A percentile compares a stretch with the other conserved stretches of the same genome.
Conservation (phyloP, 2,329 filamentous ascomycete species). For the Fusarium sp. region DNA sequence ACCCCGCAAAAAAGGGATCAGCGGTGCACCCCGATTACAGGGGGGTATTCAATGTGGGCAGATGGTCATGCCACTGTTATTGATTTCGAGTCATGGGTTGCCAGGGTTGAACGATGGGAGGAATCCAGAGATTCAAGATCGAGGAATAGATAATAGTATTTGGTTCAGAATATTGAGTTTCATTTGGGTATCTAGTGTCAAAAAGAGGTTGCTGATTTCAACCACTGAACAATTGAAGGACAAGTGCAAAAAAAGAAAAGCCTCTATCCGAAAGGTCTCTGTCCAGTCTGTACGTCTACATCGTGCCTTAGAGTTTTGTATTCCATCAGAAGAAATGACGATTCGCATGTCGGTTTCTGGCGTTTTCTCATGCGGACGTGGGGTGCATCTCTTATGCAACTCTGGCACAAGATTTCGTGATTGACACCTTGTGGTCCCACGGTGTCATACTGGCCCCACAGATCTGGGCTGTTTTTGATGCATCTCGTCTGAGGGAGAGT, state of each 20-base stretch:
- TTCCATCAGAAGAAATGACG: neutral
- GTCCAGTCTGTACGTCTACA: neutral
- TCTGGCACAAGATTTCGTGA: slow-evolving; percentile 34
- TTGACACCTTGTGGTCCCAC: slow-evolving; percentile 3
- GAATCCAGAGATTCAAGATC: neutral
- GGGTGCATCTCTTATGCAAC: slow-evolving; percentile 29
- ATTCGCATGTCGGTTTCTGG: neutral
- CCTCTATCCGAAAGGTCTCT: neutral
- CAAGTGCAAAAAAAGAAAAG: neutral
- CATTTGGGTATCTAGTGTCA: slow-evolving; percentile 36
- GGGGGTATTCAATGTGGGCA: slow-evolving; percentile 29
- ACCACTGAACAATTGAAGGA: slow-evolving; percentile 8
- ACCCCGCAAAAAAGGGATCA: slow-evolving; percentile 7
- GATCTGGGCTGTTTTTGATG: slow-evolving; percentile 26
- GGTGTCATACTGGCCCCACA: slow-evolving; percentile 14
- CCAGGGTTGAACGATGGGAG: slow-evolving; percentile 5
- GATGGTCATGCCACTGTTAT: slow-evolving; percentile 42
- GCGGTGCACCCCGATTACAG: slow-evolving; percentile 34
- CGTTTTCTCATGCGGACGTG: neutral
- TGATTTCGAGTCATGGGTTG: slow-evolving; percentile 14
- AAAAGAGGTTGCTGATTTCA: slow-evolving; percentile 7
- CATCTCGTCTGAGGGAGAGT: slow-evolving; percentile 1
- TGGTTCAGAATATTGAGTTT: slow-evolving; percentile 1
- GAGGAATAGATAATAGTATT: neutral
- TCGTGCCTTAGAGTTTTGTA: neutral